These are phyloP conservation scores for Eleusine indica DNA, from an alignment of 176 grass and related monocot species.

Conservation along the genomic window DNA sequence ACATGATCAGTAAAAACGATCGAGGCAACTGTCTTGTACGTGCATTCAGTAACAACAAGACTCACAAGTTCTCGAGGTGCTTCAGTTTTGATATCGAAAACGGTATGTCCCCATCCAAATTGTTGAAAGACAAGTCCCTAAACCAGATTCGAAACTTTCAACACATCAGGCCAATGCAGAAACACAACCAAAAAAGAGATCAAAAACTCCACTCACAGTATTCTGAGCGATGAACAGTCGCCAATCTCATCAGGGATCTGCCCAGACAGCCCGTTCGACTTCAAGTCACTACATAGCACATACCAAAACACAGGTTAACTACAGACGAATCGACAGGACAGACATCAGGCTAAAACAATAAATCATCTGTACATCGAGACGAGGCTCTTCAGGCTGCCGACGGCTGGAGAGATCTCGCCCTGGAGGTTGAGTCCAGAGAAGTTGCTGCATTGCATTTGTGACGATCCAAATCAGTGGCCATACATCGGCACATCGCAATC, in stretches of 20 bases:
- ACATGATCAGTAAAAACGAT: not conserved
- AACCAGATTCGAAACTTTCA: constrained; percentile 1
- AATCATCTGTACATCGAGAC: constrained; percentile 61
- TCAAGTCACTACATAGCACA: constrained; percentile 59
- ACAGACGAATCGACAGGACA: not conserved
- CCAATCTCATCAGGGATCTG: constrained; percentile 98
- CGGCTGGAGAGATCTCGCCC: constrained; percentile 88
- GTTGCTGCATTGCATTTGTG: constrained; percentile 66
- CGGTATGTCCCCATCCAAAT: constrained; percentile 86
- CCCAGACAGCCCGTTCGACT: constrained; percentile 75
- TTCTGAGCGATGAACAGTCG: constrained; percentile 70
- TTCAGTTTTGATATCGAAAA: constrained; percentile 96
- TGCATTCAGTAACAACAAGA: not conserved
- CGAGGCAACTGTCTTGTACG: not conserved
- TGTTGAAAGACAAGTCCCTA: constrained; percentile 95
- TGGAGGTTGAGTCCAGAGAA: constrained; percentile 85
- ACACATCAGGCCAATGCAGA: not conserved
- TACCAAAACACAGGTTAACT: not conserved
- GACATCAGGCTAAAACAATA: not conserved
- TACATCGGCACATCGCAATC: not conserved
- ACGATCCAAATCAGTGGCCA: constrained; percentile 16
- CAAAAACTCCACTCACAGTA: constrained; percentile 55
- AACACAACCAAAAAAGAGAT: not conserved
- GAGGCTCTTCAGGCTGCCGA: constrained; percentile 78
- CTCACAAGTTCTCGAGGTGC: constrained; percentile 79